phyloP scores from a whole-genome alignment of 2,329 filamentous ascomycete species.

The Corinectria fuckeliana region DNA sequence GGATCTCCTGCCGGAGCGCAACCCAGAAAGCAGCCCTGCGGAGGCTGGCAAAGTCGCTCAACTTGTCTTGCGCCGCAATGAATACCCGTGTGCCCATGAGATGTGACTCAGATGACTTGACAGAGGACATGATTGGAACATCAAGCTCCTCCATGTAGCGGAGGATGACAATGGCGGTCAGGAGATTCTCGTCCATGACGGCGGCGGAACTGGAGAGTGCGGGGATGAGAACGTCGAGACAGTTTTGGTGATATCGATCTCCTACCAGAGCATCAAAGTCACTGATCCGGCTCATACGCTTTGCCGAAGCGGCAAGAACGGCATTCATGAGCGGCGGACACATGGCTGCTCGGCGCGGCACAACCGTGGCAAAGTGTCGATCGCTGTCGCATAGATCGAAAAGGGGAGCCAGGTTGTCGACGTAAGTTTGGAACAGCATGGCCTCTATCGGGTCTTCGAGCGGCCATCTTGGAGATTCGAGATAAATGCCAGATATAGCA shows the following conservation, averaged over 20 bases:
- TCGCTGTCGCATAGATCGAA: constrained; percentile 40
- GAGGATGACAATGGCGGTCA: constrained; percentile 40
- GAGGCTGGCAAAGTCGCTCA: constrained; percentile 37
- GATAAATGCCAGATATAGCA: constrained; percentile 32
- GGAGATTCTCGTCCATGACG: constrained; percentile 39
- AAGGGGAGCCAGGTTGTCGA: constrained; percentile 36
- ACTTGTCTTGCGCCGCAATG: constrained; percentile 38
- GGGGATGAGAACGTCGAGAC: constrained; percentile 38
- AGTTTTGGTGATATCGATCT: constrained; percentile 39
- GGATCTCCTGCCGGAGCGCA: constrained; percentile 39
- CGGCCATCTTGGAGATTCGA: constrained; percentile 31
- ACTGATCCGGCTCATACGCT: constrained; percentile 30
- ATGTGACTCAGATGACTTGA: constrained; percentile 31
- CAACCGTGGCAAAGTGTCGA: constrained; percentile 38
- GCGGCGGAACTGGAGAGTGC: constrained; percentile 35
- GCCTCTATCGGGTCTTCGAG: constrained; percentile 36
- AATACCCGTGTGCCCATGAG: constrained; percentile 40
- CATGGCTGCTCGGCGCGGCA: constrained; percentile 35
- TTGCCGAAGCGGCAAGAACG: constrained; percentile 38
- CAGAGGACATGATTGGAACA: constrained; percentile 26
- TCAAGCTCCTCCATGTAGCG: constrained; percentile 41
- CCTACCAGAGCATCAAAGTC: constrained; percentile 33
- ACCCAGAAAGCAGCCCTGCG: constrained; percentile 40
- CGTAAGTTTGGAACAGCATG: constrained; percentile 38
- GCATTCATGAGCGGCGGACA: constrained; percentile 40